Conservation (phyloP, 176 grass and related monocot species). For the Aegilops speltoides region DNA sequence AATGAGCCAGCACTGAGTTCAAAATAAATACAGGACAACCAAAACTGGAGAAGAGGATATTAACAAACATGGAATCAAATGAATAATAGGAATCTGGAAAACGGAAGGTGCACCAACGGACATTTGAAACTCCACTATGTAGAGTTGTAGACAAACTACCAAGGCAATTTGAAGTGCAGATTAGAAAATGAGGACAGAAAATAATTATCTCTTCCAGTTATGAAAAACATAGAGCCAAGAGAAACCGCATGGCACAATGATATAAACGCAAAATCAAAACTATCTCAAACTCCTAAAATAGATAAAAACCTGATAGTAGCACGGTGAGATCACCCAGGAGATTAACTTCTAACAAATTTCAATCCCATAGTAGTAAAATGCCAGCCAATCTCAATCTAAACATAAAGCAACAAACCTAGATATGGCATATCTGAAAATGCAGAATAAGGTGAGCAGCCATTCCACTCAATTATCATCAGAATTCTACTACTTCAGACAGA, state of each 20-base stretch:
- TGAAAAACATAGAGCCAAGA: neutral
- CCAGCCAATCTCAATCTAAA: neutral
- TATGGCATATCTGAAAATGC: neutral
- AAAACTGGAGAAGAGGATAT: conserved; percentile 9
- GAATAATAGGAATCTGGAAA: neutral
- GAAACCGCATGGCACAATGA: neutral
- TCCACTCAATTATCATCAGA: neutral
- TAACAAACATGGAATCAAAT: conserved; percentile 12
- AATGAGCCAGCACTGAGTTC: conserved; percentile 13
- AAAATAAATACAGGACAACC: conserved; percentile 28
- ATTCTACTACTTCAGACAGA: neutral
- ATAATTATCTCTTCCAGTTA: neutral
- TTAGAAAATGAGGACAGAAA: conserved; percentile 12
- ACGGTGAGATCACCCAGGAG: neutral
- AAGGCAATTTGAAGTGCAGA: neutral
- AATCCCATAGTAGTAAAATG: neutral
- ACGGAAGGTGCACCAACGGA: neutral
- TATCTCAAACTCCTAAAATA: neutral
- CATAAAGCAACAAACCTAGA: neutral
- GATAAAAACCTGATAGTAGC: neutral
- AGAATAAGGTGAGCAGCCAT: neutral
- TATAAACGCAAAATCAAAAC: neutral
- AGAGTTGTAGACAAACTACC: conserved; percentile 2
- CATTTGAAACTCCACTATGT: conserved; percentile 2
- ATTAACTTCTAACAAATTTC: neutral